Evolutionary conservation across 441 rosid genomes (phyloP).

Genomic region (Viola pubescens): DNA sequence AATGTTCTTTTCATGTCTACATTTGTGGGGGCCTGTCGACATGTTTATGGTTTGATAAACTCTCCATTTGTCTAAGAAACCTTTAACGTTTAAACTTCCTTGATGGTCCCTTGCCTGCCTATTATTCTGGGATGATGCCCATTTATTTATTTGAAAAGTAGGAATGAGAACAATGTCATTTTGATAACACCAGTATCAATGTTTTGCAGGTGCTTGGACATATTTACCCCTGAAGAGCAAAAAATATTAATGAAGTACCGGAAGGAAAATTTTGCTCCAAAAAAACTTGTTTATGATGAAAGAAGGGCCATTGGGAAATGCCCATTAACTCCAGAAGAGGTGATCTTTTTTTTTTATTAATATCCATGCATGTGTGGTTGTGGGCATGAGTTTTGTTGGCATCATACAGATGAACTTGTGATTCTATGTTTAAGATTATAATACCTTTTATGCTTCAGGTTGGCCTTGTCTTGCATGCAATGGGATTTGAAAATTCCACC

Average conservation of each 20-base stretch:
- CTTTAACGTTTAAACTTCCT: too few species aligned
- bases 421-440: conserved; percentile 1
- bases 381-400: too few species aligned
- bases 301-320: conserved; percentile 95
- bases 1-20: background rate
- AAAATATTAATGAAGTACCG: conserved; percentile 67
- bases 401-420: background rate
- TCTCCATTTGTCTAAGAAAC: too few species aligned
- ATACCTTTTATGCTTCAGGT: conserved; percentile 47
- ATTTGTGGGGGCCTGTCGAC: too few species aligned
- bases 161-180: background rate
- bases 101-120: background rate
- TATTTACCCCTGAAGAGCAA: conserved; percentile 71
- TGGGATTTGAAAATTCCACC: conserved; percentile 86
- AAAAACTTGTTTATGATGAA: conserved; percentile 61
- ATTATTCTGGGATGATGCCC: background rate
- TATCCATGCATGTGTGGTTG: background rate
- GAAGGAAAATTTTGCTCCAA: conserved; percentile 69
- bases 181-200: background rate
- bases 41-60: too few species aligned
- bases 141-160: background rate
- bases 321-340: conserved; percentile 98
- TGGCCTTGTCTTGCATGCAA: conserved; percentile 75
- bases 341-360: conserved; percentile 15
- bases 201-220: conserved; percentile 71